Evolutionary conservation across 345 rosid species (phyloP).

Genomic region (Eucalyptus brandiana): DNA sequence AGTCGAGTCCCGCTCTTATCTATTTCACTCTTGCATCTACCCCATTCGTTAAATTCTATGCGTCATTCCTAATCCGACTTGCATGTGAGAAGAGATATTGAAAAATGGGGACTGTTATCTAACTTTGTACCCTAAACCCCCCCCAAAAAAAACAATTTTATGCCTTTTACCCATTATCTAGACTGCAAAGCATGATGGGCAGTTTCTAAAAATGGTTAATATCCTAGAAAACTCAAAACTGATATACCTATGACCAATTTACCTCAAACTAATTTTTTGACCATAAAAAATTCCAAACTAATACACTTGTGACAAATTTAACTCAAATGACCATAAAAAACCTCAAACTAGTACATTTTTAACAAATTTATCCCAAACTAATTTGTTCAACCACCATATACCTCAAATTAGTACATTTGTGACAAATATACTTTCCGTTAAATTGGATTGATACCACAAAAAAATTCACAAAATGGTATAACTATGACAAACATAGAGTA

Average conservation of each 20-base stretch:
- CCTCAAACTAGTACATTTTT: too few species aligned
- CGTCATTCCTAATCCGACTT: accelerated
- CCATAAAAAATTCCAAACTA: accelerated
- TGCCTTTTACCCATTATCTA: background rate
- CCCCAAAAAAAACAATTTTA: too few species aligned
- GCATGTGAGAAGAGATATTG: background rate
- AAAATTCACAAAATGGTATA: too few species aligned
- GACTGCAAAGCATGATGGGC: background rate
- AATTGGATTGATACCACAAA: too few species aligned
- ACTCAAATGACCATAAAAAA: accelerated
- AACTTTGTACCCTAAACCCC: background rate
- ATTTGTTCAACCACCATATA: accelerated
- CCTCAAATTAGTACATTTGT: too few species aligned
- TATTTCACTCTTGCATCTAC: accelerated
- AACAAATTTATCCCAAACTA: accelerated
- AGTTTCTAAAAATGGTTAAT: background rate
- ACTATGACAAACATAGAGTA: too few species aligned
- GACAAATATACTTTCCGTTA: accelerated
- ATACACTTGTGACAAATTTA: too few species aligned
- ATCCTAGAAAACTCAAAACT: too few species aligned
- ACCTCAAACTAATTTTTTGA: too few species aligned
- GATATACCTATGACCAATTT: accelerated
- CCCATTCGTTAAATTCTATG: background rate
- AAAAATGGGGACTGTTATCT: background rate
- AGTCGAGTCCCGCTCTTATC: accelerated